Evolutionary conservation across 2,329 filamentous ascomycete species (phyloP), one percentile per base, ranked within the genome.

Genomic region (Neofusicoccum ribis): DNA sequence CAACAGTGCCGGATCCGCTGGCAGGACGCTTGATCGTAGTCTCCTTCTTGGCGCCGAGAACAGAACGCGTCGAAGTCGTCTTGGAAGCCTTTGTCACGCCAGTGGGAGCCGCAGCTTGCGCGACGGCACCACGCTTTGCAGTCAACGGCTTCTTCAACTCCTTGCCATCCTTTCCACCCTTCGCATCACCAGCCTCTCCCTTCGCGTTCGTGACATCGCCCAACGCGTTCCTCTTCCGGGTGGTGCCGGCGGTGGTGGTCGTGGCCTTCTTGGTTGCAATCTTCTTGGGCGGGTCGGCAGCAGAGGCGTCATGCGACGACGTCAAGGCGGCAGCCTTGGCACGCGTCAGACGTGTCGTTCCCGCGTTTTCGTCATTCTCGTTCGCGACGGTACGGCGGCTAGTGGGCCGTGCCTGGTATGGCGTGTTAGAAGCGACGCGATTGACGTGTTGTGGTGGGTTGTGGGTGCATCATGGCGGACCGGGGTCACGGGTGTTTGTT

Each of bases 341-440:
- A 81, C 95, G 88, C 73, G 95, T 98, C 77, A 97, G 83, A 81
- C 93, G 92, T 81, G 91, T 92, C 67, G 91, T 88, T 66, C 84
- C 80, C 66, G 78, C 79, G 78, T 97, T 96, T 83, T 97, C 95
- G 78, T 97, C 94, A 77, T 97, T 97, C 84, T 97, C 93, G 79
- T 96, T 95, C 70, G 90, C 90, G 73, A 90, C 86, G 77, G 88
- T 86, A 81, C 93, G 90, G 77, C 88, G 86, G 80, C 90, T 87
- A 74, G 88, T 84, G 77, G 86, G 83, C 80, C 91, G 90, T 83
- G 85, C 86, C 90, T 89, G 58, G 74, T 46, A 70, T 67, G 54
- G 71, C 68, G 68, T 71, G 79, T 85, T 83, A 83, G 78, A 73
- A 68, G 34, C 14, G 46, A 63, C 34, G 56, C 23, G 66, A 60